These are phyloP conservation scores for Akanthomyces lecanii DNA, from an alignment of 2,329 filamentous ascomycete species.

Conservation along the genomic window DNA sequence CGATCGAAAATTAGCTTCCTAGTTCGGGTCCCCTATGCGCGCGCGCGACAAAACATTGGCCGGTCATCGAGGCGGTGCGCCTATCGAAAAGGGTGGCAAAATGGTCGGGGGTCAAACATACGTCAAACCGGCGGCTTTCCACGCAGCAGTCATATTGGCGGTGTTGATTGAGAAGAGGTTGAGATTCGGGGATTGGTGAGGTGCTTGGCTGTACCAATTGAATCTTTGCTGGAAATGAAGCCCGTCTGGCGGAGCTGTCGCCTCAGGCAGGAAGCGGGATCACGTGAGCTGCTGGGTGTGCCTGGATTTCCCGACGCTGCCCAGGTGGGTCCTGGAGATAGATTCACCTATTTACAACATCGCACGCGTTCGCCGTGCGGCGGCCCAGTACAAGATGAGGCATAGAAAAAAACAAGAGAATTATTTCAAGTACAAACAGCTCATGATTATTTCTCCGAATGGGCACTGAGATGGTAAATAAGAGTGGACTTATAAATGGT, in stretches of 20 bases:
- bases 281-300: slow-evolving; percentile 22
- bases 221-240: slow-evolving; percentile 34
- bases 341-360: background rate
- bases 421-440: too few relatives aligned
- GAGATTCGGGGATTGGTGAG: slow-evolving; percentile 28
- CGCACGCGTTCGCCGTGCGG: background rate
- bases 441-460: too few relatives aligned
- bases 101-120: slow-evolving; percentile 48
- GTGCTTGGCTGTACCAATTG: slow-evolving; percentile 27
- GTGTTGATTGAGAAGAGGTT: slow-evolving; percentile 29
- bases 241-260: slow-evolving; percentile 23
- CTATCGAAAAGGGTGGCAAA: slow-evolving; percentile 15
- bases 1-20: slow-evolving; percentile 32
- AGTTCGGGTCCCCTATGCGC: slow-evolving; percentile 15
- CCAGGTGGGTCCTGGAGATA: background rate
- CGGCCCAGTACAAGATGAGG: background rate
- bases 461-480: too few relatives aligned
- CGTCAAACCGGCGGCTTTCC: slow-evolving; percentile 97
- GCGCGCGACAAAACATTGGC: slow-evolving; percentile 24
- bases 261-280: slow-evolving; percentile 28
- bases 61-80: slow-evolving; percentile 5
- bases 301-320: slow-evolving; percentile 1
- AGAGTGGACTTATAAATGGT: background rate
- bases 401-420: background rate
- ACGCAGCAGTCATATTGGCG: slow-evolving; percentile 89